Evolutionary conservation across 805 yeast genomes (phyloP), one percentile per base, ranked within the genome.

Genomic region (Hanseniaspora thailandica): DNA sequence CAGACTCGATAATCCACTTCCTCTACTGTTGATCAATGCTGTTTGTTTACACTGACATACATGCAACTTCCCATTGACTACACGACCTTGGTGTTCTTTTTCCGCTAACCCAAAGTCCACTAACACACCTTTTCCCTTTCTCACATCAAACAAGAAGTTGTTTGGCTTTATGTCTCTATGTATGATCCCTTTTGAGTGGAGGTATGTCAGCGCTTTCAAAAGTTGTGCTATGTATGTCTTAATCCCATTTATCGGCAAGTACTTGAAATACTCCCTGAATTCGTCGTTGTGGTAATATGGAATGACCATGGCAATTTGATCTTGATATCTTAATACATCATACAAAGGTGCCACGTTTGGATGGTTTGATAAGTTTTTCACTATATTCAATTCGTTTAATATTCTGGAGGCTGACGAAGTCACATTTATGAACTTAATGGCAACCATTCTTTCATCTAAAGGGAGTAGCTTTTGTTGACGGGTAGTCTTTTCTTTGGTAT

Each of bases 91-190:
- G 30, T 41, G 51, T 56, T 73, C 76, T 58, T 73, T 72, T 66
- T 88, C 96, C 2, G 97, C 97, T 41, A 88, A 71, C 2, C 97
- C 97, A 71, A 88, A 89, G 69, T 88, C 97, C 5, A 88, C 95
- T 40, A 88, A 68, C 1, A 86, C 90, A 6, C 97, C 97, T 51
- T 76, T 68, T 65, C 88, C 83, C 64, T 80, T 80, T 56, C 76
- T 77, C 25, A 89, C 75, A 50, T 63, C 69, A 56, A 82, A 80
- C 62, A 86, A 65, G 52, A 86, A 77, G 62, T 86, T 86, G 47
- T 82, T 86, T 0, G 93, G 88, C 65, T 93, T 93, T 58, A 90
- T 80, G 67, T 90, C 98, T 62, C 98, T 76, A 68, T 90, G 98
- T 44, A 90, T 86, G 28, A 90, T 82, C 5, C 84, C 86, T 50